Evolutionary conservation across 257 asterid genomes (phyloP), one percentile per base, ranked within the genome.

Genomic region (Catharanthus roseus): DNA sequence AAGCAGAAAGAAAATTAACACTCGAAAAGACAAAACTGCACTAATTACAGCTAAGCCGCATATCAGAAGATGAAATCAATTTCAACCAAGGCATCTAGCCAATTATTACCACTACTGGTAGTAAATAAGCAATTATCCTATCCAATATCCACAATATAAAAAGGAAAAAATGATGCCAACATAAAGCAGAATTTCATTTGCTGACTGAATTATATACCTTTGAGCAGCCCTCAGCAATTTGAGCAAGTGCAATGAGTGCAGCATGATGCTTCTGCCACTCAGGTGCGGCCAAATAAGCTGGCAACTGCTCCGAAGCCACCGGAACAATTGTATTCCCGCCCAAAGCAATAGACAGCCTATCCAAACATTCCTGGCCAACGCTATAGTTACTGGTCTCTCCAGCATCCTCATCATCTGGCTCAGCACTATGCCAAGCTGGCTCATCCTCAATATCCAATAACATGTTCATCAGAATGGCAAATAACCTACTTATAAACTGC

Each of bases 221-320:
- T 4, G 97, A 79, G 77, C 97, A 91, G 36, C 99, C 99, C 82
- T 95, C 97, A 0, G 97, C 99, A 73, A 95, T 95, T 77, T 95
- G 99, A 5, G 99, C 99, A 72, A 95, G 96, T 28, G 99, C 95
- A 82, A 89, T 91, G 61, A 89, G 96, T 9, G 97, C 97, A 0
- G 97, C 93, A 53, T 95, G 97, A 77, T 86, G 99, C 82, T 86
- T 91, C 84, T 91, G 90, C 99, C 99, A 95, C 78, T 95, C 97
- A 0, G 91, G 86, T 36, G 96, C 93, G 49, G 95, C 87, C 71
- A 95, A 82, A 77, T 75, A 91, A 21, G 82, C 88, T 0, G 86
- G 95, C 71, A 95, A 82, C 83, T 86, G 97, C 88, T 86, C 97
- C 0, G 97, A 91, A 0, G 97, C 99, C 54, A 95, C 99, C 0